Percentiles rank a stretch among this genome's conserved stretches.
These are phyloP conservation scores for Melanogaster broomeanus DNA, from an alignment of 768 basidiomycete species.

Conservation along the genomic window DNA sequence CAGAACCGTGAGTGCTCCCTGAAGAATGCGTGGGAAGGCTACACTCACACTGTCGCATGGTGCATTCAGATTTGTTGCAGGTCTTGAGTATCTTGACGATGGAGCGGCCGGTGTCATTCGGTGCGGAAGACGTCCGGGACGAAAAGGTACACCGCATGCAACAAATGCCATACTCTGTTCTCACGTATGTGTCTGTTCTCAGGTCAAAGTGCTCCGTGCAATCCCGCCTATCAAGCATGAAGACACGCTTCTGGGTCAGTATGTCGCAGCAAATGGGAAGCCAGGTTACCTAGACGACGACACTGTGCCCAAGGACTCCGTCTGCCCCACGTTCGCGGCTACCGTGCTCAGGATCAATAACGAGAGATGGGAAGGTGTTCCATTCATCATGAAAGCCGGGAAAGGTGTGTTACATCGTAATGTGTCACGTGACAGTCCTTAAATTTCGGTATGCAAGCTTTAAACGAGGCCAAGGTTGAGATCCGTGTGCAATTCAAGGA, in stretches of 20 bases:
- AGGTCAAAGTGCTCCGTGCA: conserved; percentile 95
- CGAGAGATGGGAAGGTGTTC: conserved; percentile 98
- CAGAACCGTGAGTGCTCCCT: conserved; percentile 87
- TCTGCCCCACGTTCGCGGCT: conserved; percentile 94
- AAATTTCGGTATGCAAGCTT: conserved; percentile 48
- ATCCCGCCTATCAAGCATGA: conserved; percentile 78
- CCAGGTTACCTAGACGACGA: conserved; percentile 99
- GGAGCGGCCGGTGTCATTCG: conserved; percentile 98
- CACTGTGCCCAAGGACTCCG: conserved; percentile 89
- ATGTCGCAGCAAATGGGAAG: conserved; percentile 84
- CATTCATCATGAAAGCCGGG: conserved; percentile 97
- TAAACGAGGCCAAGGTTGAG: conserved; percentile 99
- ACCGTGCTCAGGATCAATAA: conserved; percentile 91
- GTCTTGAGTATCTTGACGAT: conserved; percentile 94
- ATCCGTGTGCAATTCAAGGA: conserved; percentile 98
- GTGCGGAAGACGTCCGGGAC: conserved; percentile 96
- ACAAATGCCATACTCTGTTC: conserved; percentile 8
- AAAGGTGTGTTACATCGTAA: conserved; percentile 64
- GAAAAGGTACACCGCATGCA: conserved; percentile 72
- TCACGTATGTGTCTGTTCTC: conserved; percentile 17
- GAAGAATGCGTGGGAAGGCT: conserved; percentile 7
- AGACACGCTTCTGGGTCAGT: conserved; percentile 93
- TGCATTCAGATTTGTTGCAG: conserved; percentile 79
- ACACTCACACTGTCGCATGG: conserved; percentile 17
- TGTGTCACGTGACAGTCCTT: conserved; percentile 14